Base-by-base conservation (phyloP, 176 grass and related monocot species). In the Aegilops bicornis region DNA sequence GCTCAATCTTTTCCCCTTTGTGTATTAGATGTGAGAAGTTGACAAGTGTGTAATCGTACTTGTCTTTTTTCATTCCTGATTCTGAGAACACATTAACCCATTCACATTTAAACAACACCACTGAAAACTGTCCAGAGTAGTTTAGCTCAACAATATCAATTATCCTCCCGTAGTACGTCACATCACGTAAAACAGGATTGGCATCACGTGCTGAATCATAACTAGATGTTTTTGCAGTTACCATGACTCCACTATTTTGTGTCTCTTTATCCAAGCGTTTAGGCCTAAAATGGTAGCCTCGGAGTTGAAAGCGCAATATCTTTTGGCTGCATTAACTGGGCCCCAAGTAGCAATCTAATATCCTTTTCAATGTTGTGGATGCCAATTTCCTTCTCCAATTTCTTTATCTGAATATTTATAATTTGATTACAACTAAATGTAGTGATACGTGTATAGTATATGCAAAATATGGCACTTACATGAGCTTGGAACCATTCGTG, bases 401-500 rank as follows among this genome's bases (percentile, higher is more conserved):
- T 16, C 43, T 58, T 62, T 80, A 80, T 37, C 19, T 80, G 9
- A 11, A 62, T 25, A 24, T 25, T 63, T 4, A 23, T 3, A 63
- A 25, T 10, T 23, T 1, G 8, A 12, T 63, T 63, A 24, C 3
- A 63, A 25, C n/a, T 70, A 22, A 37, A 10, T 70, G 0, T 39
- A 39, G 17, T 22, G 17, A 17, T 39, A 39, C 33, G 7, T 39
- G 33, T 39, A 39, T 10, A 70, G 2, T 9, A 39, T 9, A 39
- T n/a, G 33, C 33, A 39, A 39, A 37, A 50, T 27, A 19, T 45
- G 5, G 7, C 14, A 77, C 83, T 48, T 84, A 84, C 71, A 76
- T 84, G 71, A 77, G 4, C 29, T 50, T 12, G 68, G 50, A 85
- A 85, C 74, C 29, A 85, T 19, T 66, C 8, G 19, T 78, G 73